These are phyloP conservation scores for Kentomonas sorsogonicus DNA, from an alignment of 208 protist genomes.

Conservation along the genomic window DNA sequence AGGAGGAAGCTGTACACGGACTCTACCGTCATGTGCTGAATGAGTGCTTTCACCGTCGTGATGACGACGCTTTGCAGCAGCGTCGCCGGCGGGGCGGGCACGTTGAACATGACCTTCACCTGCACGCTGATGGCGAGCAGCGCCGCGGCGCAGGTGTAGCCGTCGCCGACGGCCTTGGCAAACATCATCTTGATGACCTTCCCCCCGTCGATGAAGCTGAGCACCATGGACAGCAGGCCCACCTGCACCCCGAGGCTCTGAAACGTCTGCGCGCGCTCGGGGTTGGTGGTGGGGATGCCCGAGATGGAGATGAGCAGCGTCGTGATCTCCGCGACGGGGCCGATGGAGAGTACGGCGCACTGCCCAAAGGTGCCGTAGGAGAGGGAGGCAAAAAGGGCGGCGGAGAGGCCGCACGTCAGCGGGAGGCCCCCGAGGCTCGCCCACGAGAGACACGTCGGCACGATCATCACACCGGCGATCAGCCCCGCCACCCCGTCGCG, in stretches of 20 bases:
- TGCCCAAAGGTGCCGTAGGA: slow-evolving; percentile 46
- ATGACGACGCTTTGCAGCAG: slow-evolving; percentile 31
- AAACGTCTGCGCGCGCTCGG: slow-evolving; percentile 23
- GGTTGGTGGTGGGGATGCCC: slow-evolving; percentile 17
- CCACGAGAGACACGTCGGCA: slow-evolving; percentile 45
- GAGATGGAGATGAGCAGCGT: slow-evolving; percentile 50
- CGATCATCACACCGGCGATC: slow-evolving; percentile 51
- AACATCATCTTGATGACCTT: slow-evolving; percentile 54
- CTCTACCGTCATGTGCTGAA: slow-evolving; percentile 16
- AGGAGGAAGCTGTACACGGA: slow-evolving; percentile 39
- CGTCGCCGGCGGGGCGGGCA: slow-evolving; percentile 20
- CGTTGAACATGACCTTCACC: slow-evolving; percentile 54
- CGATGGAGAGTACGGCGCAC: slow-evolving; percentile 33
- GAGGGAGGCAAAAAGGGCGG: slow-evolving; percentile 31
- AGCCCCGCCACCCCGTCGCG: slow-evolving; percentile 35
- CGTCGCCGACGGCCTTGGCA: slow-evolving; percentile 48
- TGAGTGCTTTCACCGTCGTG: slow-evolving; percentile 25
- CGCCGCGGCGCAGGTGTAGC: slow-evolving; percentile 48
- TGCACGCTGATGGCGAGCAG: slow-evolving; percentile 35
- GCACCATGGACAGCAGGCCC: slow-evolving; percentile 29
- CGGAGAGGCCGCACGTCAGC: slow-evolving; percentile 36
- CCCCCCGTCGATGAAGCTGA: slow-evolving; percentile 48
- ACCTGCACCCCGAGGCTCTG: slow-evolving; percentile 44
- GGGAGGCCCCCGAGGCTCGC: slow-evolving; percentile 34
- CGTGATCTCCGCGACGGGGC: slow-evolving; percentile 47